Conservation (phyloP, 495 filamentous ascomycete genomes). For the Xylaria intraflava region DNA sequence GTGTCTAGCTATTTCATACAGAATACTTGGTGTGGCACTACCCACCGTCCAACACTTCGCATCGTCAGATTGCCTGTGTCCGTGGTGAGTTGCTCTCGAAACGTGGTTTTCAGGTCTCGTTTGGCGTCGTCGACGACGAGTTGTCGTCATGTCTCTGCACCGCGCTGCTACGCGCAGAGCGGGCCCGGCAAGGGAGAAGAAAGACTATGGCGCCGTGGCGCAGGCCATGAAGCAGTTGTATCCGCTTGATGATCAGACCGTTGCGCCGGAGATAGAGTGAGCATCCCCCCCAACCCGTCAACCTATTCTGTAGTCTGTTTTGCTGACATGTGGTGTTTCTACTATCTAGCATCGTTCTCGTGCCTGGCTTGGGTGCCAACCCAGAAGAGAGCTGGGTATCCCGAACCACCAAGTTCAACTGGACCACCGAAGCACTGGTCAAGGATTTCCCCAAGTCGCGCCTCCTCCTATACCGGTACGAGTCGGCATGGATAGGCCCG, state of each 20-base stretch:
- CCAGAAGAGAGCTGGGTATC: conserved; percentile 57
- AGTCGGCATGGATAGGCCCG: conserved; percentile 26
- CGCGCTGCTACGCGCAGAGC: conserved; percentile 24
- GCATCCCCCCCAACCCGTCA: not conserved
- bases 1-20: no score
- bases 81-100: no score
- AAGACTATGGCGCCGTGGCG: conserved; percentile 23
- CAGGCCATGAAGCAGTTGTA: conserved; percentile 28
- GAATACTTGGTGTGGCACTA: no score
- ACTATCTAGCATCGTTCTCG: conserved; percentile 53
- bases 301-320: not conserved
- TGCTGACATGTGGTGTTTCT: conserved; percentile 4
- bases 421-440: conserved; percentile 40
- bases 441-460: conserved; percentile 27
- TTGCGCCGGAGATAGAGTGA: conserved; percentile 26
- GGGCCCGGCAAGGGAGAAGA: conserved; percentile 22
- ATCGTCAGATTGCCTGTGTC: no score
- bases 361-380: conserved; percentile 59
- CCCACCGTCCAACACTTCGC: no score
- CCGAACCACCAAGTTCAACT: conserved; percentile 47
- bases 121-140: not conserved
- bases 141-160: conserved; percentile 24
- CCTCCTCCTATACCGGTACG: conserved; percentile 26
- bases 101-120: not conserved
- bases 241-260: conserved; percentile 19